Evolutionary conservation across 192 early-diverging fungal species (phyloP), one percentile per base, ranked within the genome.

Genomic region (Bifiguratus adelaidae): DNA sequence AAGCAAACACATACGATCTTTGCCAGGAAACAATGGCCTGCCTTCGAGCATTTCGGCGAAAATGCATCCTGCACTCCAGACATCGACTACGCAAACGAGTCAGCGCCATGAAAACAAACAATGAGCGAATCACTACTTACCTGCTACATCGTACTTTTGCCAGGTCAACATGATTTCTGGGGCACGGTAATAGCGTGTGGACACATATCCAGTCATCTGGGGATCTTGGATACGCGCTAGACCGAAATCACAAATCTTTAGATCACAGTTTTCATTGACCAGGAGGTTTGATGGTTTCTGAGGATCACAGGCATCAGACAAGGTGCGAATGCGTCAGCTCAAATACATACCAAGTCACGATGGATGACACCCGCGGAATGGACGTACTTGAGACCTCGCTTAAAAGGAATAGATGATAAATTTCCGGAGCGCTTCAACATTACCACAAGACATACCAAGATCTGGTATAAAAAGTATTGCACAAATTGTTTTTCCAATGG

Each of bases 201-300:
- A 91, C 16, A 95, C 95, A 65, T 98, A 98, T 21, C 92, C 92
- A 18, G 92, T 96, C 92, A 96, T 96, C 60, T 92, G 87, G 49
- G 85, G 82, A 51, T 94, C 92, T 50, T 91, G 86, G 33, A 94
- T 82, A 50, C 95, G 83, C 3, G 95, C 95, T 35, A 98, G 63
- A 3, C 95, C 95, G 64, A 98, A 93, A 65, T 98, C 95, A 65
- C 92, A 95, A 55, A 98, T 98, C 74, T 92, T 97, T 29, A 97
- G 74, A 60, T 97, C 95, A 56, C 95, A 95, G 69, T 97, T 93
- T 54, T 93, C 92, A 58, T 95, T 95, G 53, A 97, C 82, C 16
- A 97, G 76, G 63, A 97, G 89, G 53, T 97, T 97, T 62, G 84
- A 85, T 9, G 95, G 95, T 78, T 92, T 92, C 73, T 75, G 48